These are phyloP conservation scores for Malus fusca DNA, from an alignment of 306 rosid genomes.

Conservation along the genomic window DNA sequence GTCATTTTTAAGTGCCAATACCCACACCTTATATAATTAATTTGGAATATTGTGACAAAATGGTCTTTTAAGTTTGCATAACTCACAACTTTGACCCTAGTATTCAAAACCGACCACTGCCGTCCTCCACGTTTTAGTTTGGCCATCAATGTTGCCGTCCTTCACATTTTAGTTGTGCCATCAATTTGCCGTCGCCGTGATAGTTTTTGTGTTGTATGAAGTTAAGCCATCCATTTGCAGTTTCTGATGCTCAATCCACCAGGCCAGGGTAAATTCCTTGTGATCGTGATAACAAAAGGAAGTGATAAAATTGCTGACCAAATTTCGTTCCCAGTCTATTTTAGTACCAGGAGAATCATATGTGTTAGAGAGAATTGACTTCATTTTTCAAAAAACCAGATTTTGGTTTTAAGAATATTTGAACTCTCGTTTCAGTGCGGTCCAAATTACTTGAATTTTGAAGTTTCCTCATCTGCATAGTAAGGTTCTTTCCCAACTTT, in stretches of 20 bases:
- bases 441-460: conserved; percentile 7
- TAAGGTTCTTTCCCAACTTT: conserved; percentile 17
- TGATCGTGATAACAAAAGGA: neutral
- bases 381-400: neutral
- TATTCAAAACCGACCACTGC: neutral
- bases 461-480: conserved; percentile 18
- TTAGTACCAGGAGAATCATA: neutral
- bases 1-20: neutral
- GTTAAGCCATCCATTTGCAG: neutral
- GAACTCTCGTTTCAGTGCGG: neutral
- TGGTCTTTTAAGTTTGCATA: neutral
- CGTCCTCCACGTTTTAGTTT: neutral
- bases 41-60: neutral
- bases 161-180: too few species aligned
- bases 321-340: neutral
- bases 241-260: conserved; percentile 1
- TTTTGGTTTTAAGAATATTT: neutral
- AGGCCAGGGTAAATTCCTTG: conserved; percentile 4
- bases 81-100: neutral
- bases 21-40: too few species aligned
- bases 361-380: neutral
- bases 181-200: neutral
- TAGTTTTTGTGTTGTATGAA: neutral
- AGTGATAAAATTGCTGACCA: neutral
- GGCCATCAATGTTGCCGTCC: neutral